Percentiles rank a stretch among this genome's conserved stretches.
Conservation (phyloP, 1,284 basidiomycete species). For the Moniliophthora roreri region DNA sequence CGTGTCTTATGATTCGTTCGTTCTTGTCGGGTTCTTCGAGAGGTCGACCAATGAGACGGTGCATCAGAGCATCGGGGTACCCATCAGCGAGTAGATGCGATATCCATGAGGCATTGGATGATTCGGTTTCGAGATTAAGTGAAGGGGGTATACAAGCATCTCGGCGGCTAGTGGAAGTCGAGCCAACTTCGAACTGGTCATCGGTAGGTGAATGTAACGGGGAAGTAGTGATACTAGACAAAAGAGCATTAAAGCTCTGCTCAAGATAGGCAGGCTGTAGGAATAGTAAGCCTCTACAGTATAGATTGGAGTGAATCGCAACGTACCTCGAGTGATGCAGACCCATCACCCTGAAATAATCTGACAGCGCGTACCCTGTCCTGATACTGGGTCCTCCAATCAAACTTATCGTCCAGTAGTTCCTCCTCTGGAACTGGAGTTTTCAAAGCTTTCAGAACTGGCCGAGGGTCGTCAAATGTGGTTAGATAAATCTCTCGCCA, state of each 20-base stretch:
- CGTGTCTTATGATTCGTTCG: conserved; percentile 18
- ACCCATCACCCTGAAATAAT: not conserved
- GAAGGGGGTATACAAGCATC: not conserved
- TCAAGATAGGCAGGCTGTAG: not conserved
- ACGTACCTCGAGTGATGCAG: conserved; percentile 8
- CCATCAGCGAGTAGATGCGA: conserved; percentile 3
- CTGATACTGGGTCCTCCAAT: conserved; percentile 23
- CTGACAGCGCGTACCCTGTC: conserved; percentile 4
- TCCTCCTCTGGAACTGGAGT: conserved; percentile 1
- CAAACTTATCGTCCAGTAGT: conserved; percentile 16
- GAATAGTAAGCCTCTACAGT: not conserved
- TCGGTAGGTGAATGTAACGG: not conserved
- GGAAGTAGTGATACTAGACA: not conserved
- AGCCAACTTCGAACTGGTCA: not conserved
- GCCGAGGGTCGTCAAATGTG: conserved; percentile 50
- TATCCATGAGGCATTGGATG: conserved; percentile 5
- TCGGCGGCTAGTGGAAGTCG: not conserved
- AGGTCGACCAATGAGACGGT: conserved; percentile 10
- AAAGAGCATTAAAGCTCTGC: not conserved
- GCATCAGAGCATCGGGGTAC: conserved; percentile 7
- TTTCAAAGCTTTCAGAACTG: conserved; percentile 22
- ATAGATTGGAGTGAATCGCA: not conserved
- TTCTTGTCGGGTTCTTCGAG: conserved; percentile 10
- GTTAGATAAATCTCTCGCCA: conserved; percentile 54
- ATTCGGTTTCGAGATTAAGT: not conserved